Evolutionary conservation across 306 rosid genomes (phyloP).

Genomic region (Sechiopsis laciniata): DNA sequence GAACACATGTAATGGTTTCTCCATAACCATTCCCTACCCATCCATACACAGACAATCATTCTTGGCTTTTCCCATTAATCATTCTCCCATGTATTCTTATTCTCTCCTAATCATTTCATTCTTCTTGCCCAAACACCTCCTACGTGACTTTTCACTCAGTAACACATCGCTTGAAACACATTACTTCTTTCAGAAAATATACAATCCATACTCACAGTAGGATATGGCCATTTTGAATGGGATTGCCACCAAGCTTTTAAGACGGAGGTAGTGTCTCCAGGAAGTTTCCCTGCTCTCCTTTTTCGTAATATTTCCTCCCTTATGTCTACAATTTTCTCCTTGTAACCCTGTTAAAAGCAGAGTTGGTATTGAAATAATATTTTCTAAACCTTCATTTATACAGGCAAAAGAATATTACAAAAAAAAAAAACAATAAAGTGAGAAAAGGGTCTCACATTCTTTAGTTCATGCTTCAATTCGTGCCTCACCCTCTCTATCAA

Average conservation of each 20-base stretch:
- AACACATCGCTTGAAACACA: too few species aligned
- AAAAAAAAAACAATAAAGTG: too few species aligned
- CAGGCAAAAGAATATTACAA: neutral
- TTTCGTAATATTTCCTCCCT: conserved; percentile 93
- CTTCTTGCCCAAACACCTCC: too few species aligned
- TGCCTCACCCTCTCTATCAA: conserved; percentile 43
- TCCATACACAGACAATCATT: too few species aligned
- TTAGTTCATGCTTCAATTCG: conserved; percentile 87
- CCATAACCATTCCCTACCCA: too few species aligned
- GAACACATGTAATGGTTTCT: too few species aligned
- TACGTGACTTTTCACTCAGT: neutral
- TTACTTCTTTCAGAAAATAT: neutral
- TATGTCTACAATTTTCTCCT: conserved; percentile 83
- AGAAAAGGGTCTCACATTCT: conserved; percentile 64
- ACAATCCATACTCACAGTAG: conserved; percentile 53
- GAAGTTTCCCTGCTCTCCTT: conserved; percentile 99
- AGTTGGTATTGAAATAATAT: neutral
- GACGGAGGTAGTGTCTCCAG: conserved; percentile 98
- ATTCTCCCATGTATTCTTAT: too few species aligned
- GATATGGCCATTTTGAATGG: conserved; percentile 97
- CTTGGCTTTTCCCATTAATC: too few species aligned
- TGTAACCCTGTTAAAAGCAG: conserved; percentile 57
- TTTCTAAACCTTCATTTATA: neutral
- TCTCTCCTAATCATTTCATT: too few species aligned
- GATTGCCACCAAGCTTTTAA: conserved; percentile 96